Conservation (phyloP, 805 yeast species). For the Wickerhamomyces rabaulensis region DNA sequence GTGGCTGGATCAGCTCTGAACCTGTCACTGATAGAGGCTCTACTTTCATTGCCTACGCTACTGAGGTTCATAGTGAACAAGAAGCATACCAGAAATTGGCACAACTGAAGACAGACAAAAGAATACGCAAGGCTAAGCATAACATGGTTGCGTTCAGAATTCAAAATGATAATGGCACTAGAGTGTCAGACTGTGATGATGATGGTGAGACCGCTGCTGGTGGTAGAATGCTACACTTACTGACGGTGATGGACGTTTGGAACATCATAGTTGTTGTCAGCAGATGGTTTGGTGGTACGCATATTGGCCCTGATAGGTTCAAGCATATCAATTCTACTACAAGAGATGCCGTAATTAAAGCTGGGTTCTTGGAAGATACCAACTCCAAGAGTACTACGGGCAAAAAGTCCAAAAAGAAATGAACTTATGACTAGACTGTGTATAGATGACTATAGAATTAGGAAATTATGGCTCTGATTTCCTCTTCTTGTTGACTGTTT, state of each 20-base stretch:
- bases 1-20: constrained; percentile 73
- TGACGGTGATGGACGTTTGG: constrained; percentile 72
- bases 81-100: constrained; percentile 56
- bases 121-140: constrained; percentile 65
- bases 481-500: constrained; percentile 12
- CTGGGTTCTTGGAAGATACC: constrained; percentile 39
- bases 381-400: neutral
- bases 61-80: constrained; percentile 54
- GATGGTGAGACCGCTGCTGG: constrained; percentile 99
- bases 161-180: constrained; percentile 41
- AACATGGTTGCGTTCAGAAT: constrained; percentile 89
- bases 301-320: constrained; percentile 89
- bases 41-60: constrained; percentile 74
- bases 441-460: neutral
- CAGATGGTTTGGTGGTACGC: constrained; percentile 92
- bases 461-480: constrained; percentile 12
- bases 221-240: constrained; percentile 70
- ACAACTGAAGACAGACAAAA: constrained; percentile 55
- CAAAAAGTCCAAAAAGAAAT: constrained; percentile 23
- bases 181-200: constrained; percentile 85
- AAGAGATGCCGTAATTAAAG: constrained; percentile 72
- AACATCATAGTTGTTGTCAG: constrained; percentile 73
- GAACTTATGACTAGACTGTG: neutral
- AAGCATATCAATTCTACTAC: constrained; percentile 89
- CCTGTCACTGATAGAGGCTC: constrained; percentile 81